Evolutionary conservation across 768 basidiomycete species (phyloP), one percentile per base, ranked within the genome.

Genomic region (Lactarius hatsudake): DNA sequence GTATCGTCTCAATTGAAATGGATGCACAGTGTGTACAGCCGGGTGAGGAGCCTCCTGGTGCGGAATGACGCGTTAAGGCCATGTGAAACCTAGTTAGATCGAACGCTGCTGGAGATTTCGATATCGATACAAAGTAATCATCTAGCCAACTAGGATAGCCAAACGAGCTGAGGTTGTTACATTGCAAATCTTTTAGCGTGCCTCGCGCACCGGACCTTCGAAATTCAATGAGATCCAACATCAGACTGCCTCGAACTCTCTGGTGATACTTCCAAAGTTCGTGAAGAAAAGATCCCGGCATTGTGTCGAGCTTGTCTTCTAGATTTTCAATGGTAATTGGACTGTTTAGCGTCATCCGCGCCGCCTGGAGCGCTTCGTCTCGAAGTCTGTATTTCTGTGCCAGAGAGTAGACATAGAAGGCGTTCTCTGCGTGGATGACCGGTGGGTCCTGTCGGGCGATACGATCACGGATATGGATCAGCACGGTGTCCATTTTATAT

Each of bases 181-280:
- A 61, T 9, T 38, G 48, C 26, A 61, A 15, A 26, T 38, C 48
- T 34, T 61, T 61, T 48, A 61, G 34, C 15, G 61, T 61, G n/a
- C 34, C 45, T 0, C 48, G 61, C 9, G 48, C 45, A 17, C 48
- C 34, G 6, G 48, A 51, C 61, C 48, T 61, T 17, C 61, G 48
- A n/a, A 61, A 61, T 53, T 34, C 61, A 17, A 61, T 45, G n/a
- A 61, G 43, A n/a, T 61, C 61, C 61, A 61, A 23, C 36, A 61
- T 36, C 9, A 57, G 17, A 28, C 26, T 57, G 12, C 34, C 38
- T 48, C 59, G 42, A 38, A 65, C 30, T 43, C 51, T 51, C 48
- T 51, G 48, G n/a, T 51, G 48, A 51, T 51, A 51, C 12, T 51
- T 51, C 56, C 32, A 58, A 23, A 64, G 34, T 5, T 64, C 57